Evolutionary conservation across 2,329 filamentous ascomycete genomes (phyloP), one percentile per base, ranked within the genome.

Genomic region (Sporothrix brunneoviolacea): DNA sequence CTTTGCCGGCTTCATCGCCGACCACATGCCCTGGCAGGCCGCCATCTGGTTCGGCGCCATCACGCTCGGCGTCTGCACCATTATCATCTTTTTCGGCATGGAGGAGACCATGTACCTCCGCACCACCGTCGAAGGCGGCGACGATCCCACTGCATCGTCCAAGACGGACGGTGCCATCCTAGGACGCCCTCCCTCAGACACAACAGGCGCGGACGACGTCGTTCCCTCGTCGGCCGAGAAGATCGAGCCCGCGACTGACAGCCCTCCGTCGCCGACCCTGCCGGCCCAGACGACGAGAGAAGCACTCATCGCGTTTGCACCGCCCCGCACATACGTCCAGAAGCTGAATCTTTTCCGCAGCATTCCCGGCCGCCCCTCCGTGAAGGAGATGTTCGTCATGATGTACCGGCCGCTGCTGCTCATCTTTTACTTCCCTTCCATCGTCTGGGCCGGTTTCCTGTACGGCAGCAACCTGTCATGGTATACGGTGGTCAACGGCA

Each of bases 81-180:
- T 81, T 16, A 69, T 79, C 55, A 62, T 76, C 2, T 80, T 79
- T 64, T 75, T 82, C 57, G 73, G 75, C 60, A 73, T 80, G 68
- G 79, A 82, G 61, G 79, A 82, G 61, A 80, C 79, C 5, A 81
- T 77, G 59, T 80, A 74, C 59, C 62, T 67, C 45, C 70, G 73
- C 12, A 50, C 60, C 5, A 66, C 65, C 7, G 48, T 64, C 44
- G 64, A 66, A 40, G 66, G 61, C 18, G 55, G 61, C 24, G 57
- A 57, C 5, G 24, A 28, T 28, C 6, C 24, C 24, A 10, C 24
- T 28, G 5, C 24, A 10, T 28, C 24, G 24, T 28, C 24, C 24
- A 28, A 28, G 24, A 10, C 24, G 24, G 10, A 5, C 10, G 24
- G 24, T 6, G 24, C 24, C 24, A 28, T 28, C 10, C 24, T 28